phyloP scores from a whole-genome alignment of 2,329 filamentous ascomycete species.

The Calycina marina region DNA sequence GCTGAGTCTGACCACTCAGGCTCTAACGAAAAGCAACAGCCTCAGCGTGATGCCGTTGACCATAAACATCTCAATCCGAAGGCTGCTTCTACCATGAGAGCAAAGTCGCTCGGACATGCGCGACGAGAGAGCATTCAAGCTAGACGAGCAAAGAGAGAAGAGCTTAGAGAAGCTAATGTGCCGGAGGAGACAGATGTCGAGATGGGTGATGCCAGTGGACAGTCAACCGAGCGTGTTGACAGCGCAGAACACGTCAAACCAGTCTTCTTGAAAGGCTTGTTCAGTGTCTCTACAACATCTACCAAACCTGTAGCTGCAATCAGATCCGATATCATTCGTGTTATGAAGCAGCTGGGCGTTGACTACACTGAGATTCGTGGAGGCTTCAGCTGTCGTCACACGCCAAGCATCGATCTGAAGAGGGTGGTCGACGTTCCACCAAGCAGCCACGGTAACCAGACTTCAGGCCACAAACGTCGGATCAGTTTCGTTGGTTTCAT shows the following conservation, averaged over 20 bases:
- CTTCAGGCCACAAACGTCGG: conserved; percentile 51
- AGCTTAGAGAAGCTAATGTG: conserved; percentile 59
- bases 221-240: conserved; percentile 45
- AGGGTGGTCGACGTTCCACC: conserved; percentile 47
- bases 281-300: conserved; percentile 93
- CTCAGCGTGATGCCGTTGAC: conserved; percentile 28
- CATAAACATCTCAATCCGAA: conserved; percentile 37
- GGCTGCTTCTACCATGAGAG: conserved; percentile 51
- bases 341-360: conserved; percentile 77
- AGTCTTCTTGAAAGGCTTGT: conserved; percentile 88
- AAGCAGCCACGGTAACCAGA: conserved; percentile 35
- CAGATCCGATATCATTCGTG: conserved; percentile 76
- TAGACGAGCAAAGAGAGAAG: conserved; percentile 59
- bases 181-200: conserved; percentile 86
- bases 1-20: conserved; percentile 68
- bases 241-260: conserved; percentile 77
- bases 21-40: conserved; percentile 32
- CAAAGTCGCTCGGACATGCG: conserved; percentile 80
- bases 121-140: conserved; percentile 86
- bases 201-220: conserved; percentile 43
- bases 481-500: conserved; percentile 72
- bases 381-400: conserved; percentile 79
- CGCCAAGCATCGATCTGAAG: conserved; percentile 77
- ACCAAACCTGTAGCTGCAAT: conserved; percentile 80
- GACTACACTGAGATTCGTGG: conserved; percentile 86